Conservation (phyloP, 495 filamentous ascomycete species). For the Talaromyces nanjingensis region DNA sequence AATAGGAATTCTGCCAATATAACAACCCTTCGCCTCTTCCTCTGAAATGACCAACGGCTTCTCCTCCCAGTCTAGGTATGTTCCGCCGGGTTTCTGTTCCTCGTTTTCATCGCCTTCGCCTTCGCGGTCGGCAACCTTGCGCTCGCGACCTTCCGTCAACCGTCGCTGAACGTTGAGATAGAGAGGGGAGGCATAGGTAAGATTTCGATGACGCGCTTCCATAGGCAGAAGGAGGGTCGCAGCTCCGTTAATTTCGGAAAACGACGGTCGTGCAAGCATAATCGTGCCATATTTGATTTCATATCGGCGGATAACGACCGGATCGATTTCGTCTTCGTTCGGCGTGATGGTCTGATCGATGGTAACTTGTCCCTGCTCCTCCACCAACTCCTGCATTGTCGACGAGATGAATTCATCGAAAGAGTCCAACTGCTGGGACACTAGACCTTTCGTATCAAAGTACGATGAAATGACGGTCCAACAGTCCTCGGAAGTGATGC, state of each 20-base stretch:
- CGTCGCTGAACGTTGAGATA: constrained; percentile 78
- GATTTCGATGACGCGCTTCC: constrained; percentile 86
- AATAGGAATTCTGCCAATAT: constrained; percentile 89
- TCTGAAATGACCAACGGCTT: constrained; percentile 53
- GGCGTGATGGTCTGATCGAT: constrained; percentile 81
- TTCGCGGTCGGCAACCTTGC: constrained; percentile 47
- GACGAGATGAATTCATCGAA: constrained; percentile 93
- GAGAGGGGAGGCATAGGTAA: constrained; percentile 89
- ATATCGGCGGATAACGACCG: constrained; percentile 78
- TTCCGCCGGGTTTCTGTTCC: constrained; percentile 36
- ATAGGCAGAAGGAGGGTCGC: constrained; percentile 78
- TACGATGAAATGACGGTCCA: constrained; percentile 97
- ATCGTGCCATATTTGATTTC: constrained; percentile 87
- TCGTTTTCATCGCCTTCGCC: constrained; percentile 42
- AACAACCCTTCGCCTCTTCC: constrained; percentile 61
- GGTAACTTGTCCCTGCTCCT: constrained; percentile 79
- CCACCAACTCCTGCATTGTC: constrained; percentile 86
- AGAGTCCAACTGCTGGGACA: constrained; percentile 95
- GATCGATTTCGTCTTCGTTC: constrained; percentile 57
- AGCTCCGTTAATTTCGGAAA: constrained; percentile 86
- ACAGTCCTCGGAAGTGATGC: constrained; percentile 79
- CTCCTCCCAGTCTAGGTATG: constrained; percentile 44
- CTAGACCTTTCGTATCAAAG: constrained; percentile 90
- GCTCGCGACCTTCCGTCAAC: constrained; percentile 73
- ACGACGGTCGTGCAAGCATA: constrained; percentile 73